These are phyloP conservation scores for Phytophthora fragariae DNA, from an alignment of 352 stramenopile species.

Conservation along the genomic window DNA sequence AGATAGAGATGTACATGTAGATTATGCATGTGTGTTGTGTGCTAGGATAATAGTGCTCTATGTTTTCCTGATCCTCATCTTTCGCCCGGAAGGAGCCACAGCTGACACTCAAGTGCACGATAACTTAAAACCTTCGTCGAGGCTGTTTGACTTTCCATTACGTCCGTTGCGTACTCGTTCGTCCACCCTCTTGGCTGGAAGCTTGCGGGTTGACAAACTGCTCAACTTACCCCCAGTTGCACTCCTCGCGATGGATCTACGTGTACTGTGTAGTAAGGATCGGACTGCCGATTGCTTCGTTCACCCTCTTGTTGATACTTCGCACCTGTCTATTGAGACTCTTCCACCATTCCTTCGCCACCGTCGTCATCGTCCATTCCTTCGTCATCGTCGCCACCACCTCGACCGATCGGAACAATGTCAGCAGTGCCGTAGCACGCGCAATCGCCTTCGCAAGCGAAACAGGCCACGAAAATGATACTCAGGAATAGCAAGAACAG, in stretches of 20 bases:
- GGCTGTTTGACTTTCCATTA: too few relatives aligned
- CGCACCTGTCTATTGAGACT: constrained; percentile 13
- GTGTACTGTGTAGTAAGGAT: constrained; percentile 3
- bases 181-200: neutral
- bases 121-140: constrained; percentile 16
- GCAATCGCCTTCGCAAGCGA: constrained; percentile 80
- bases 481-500: constrained; percentile 81
- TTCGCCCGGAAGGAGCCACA: neutral
- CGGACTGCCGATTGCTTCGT: constrained; percentile 12
- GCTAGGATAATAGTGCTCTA: neutral
- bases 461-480: constrained; percentile 82
- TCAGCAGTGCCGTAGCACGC: constrained; percentile 77
- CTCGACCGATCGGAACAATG: constrained; percentile 58
- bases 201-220: neutral
- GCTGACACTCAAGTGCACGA: constrained; percentile 7
- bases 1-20: constrained; percentile 3
- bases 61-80: neutral
- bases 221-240: neutral
- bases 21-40: constrained; percentile 11
- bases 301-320: constrained; percentile 6
- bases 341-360: neutral
- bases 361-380: constrained; percentile 19
- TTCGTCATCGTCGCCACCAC: constrained; percentile 40
- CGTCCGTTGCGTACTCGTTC: too few relatives aligned
- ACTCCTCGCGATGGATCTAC: constrained; percentile 3